Conservation (phyloP, 2,329 filamentous ascomycete genomes). For the Gnomoniopsis smithogilvyi region DNA sequence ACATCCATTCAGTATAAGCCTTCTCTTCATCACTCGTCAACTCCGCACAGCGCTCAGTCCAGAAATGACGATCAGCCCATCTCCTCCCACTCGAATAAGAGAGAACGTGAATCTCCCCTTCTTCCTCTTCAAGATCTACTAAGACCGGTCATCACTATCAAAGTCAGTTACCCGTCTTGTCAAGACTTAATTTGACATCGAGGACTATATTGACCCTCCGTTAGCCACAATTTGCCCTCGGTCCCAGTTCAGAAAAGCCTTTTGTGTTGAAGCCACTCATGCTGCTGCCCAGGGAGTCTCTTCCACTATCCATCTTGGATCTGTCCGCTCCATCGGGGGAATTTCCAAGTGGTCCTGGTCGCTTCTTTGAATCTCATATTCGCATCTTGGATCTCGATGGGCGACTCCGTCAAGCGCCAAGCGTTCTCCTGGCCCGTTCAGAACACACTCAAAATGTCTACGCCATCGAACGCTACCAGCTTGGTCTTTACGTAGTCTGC, state of each 20-base stretch:
- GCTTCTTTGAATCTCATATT: conserved; percentile 59
- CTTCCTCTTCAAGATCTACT: conserved; percentile 50
- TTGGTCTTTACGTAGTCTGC: conserved; percentile 64
- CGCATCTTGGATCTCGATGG: conserved; percentile 62
- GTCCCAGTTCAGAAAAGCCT: conserved; percentile 37
- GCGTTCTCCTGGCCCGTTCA: conserved; percentile 59
- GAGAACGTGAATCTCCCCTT: conserved; percentile 33
- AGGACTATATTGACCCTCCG: conserved; percentile 18
- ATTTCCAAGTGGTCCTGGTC: conserved; percentile 42
- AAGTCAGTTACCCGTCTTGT: conserved; percentile 33
- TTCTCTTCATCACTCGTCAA: conserved; percentile 31
- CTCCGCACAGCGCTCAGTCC: conserved; percentile 36
- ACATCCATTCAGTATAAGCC: conserved; percentile 16
- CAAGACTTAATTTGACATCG: too few relatives aligned
- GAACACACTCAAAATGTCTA: conserved; percentile 53
- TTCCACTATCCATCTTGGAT: conserved; percentile 62
- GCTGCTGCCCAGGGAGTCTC: conserved; percentile 57
- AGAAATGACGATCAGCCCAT: conserved; percentile 27
- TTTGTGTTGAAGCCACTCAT: conserved; percentile 58
- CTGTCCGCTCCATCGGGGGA: conserved; percentile 47
- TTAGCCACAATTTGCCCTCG: conserved; percentile 15
- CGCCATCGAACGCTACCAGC: conserved; percentile 63
- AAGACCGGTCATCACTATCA: conserved; percentile 48
- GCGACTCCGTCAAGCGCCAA: conserved; percentile 55
- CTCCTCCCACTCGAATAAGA: conserved; percentile 30